These are phyloP conservation scores for Fusarium ramigenum DNA, from an alignment of 2,329 filamentous ascomycete genomes.

Conservation along the genomic window DNA sequence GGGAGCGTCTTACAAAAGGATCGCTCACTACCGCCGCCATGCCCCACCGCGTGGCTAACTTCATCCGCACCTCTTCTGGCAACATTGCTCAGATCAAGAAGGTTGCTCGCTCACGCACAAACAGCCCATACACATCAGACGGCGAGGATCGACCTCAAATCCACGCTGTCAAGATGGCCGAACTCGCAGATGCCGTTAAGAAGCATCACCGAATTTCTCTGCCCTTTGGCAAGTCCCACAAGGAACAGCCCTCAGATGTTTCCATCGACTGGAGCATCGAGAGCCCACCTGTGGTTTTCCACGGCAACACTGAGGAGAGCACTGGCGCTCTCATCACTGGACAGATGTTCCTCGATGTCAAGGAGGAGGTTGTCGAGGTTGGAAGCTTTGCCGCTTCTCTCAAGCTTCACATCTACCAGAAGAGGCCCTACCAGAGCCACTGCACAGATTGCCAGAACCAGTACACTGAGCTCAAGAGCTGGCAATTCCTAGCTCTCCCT, in stretches of 20 bases:
- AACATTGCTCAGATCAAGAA: constrained; percentile 62
- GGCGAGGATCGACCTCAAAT: constrained; percentile 45
- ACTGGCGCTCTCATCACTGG: constrained; percentile 88
- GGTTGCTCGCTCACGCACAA: constrained; percentile 45
- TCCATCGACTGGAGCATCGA: constrained; percentile 73
- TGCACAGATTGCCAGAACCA: constrained; percentile 81
- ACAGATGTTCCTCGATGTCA: constrained; percentile 78
- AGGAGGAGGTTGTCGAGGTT: constrained; percentile 72
- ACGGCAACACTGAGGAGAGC: constrained; percentile 77
- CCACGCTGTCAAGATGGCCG: constrained; percentile 51
- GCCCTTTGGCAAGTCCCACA: constrained; percentile 54
- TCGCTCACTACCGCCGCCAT: constrained; percentile 50
- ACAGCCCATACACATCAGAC: constrained; percentile 50
- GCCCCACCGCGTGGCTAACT: constrained; percentile 67
- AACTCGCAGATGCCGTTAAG: constrained; percentile 51
- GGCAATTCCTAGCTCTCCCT: constrained; percentile 75
- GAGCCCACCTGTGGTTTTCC: constrained; percentile 86
- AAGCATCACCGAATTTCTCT: constrained; percentile 55
- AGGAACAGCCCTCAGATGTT: constrained; percentile 55
- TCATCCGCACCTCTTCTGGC: constrained; percentile 66
- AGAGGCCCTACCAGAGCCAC: constrained; percentile 81
- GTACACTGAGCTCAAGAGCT: constrained; percentile 78
- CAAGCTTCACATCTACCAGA: constrained; percentile 75
- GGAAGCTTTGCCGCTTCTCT: constrained; percentile 79
- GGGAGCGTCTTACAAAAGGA: constrained; percentile 26